phyloP scores from a whole-genome alignment of 306 rosid genomes.

The Begonia masoniana region DNA sequence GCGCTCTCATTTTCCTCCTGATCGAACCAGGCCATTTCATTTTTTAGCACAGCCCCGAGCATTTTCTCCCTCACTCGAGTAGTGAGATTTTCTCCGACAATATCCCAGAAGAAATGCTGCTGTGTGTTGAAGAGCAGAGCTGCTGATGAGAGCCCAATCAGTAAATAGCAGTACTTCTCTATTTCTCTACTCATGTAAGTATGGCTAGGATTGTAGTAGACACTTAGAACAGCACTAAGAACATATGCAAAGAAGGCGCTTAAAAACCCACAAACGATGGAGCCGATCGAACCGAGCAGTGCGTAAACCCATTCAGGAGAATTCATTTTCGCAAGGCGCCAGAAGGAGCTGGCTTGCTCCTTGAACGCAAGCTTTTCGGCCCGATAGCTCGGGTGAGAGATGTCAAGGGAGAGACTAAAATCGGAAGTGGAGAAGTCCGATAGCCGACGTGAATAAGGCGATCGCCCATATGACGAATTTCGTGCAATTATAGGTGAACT shows the following conservation, averaged over 20 bases:
- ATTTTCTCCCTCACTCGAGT: conserved; percentile 75
- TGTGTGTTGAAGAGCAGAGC: conserved; percentile 65
- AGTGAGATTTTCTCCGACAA: conserved; percentile 73
- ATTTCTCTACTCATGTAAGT: conserved; percentile 54
- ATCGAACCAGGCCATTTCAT: conserved; percentile 91
- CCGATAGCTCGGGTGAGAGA: conserved; percentile 47
- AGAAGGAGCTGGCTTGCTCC: conserved; percentile 85
- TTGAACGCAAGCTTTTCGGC: conserved; percentile 73
- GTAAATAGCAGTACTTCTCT: conserved; percentile 56
- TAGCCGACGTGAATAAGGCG: conserved; percentile 86
- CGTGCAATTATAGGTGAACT: conserved; percentile 89
- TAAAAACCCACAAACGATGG: conserved; percentile 73
- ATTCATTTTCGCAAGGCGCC: conserved; percentile 90
- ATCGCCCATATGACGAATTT: conserved; percentile 84
- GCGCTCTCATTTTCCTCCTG: conserved; percentile 80
- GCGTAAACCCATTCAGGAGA: conserved; percentile 88
- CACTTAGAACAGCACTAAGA: conserved; percentile 63
- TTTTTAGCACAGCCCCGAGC: conserved; percentile 51
- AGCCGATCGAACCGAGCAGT: conserved; percentile 65
- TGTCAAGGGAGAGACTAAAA: conserved; percentile 66
- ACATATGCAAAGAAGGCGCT: conserved; percentile 91
- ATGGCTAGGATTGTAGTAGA: conserved; percentile 53
- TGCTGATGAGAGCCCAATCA: conserved; percentile 70
- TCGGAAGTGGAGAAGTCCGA: conserved; percentile 90
- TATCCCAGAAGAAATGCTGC: conserved; percentile 83